Evolutionary conservation across 208 protist genomes (phyloP).

Genomic region (Histomonas meleagridis): DNA sequence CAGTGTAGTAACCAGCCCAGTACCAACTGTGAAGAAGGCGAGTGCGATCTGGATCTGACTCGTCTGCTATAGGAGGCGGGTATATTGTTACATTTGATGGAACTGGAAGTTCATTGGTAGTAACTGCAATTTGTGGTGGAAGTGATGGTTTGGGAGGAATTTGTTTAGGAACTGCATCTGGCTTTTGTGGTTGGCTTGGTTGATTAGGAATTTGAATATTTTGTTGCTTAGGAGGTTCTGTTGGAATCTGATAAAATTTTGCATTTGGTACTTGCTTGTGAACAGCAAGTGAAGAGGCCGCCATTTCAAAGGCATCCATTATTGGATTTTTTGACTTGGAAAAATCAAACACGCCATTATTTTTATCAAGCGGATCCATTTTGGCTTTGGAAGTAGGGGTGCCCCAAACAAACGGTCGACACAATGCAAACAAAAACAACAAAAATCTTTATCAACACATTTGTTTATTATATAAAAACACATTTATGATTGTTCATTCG

Average conservation of each 20-base stretch:
- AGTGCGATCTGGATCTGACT: background rate
- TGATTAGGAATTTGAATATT: background rate
- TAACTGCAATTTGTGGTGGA: background rate
- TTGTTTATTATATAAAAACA: too few relatives aligned
- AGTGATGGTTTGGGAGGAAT: background rate
- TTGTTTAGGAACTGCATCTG: background rate
- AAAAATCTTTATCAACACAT: too few relatives aligned
- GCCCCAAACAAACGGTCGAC: too few relatives aligned
- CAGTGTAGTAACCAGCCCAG: constrained; percentile 31
- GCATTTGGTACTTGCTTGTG: background rate
- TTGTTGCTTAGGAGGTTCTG: background rate
- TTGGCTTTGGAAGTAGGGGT: too few relatives aligned
- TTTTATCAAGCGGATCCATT: too few relatives aligned
- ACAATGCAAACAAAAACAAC: too few relatives aligned
- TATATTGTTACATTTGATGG: background rate
- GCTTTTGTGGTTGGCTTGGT: background rate
- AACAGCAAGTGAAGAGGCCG: background rate
- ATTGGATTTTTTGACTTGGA: too few relatives aligned
- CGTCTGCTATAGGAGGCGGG: background rate
- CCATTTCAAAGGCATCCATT: background rate
- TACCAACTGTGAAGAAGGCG: background rate
- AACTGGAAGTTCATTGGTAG: too few relatives aligned
- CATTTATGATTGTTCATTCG: too few relatives aligned
- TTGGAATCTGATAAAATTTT: background rate
- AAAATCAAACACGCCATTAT: too few relatives aligned